A percentile compares a stretch with the other conserved stretches of the same genome.
Conservation (phyloP, 2,329 filamentous ascomycete species). For the Penicillium sp. region DNA sequence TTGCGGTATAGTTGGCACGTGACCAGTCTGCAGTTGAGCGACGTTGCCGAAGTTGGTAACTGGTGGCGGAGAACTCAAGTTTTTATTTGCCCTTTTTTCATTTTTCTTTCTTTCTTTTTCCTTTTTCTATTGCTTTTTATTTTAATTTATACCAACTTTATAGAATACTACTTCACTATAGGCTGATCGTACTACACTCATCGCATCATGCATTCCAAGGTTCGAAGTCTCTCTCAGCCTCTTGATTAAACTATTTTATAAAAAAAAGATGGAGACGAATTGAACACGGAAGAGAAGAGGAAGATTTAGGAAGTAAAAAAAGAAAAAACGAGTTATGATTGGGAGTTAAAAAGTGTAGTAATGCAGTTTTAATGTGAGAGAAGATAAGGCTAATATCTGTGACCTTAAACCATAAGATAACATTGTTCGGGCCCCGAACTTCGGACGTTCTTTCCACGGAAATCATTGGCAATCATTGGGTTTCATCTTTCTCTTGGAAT, state of each 20-base stretch:
- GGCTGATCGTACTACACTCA: not conserved
- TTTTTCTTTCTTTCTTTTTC: not conserved
- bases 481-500: not conserved
- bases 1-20: conserved; percentile 17
- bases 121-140: not conserved
- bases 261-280: conserved; percentile 13
- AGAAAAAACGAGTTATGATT: conserved; percentile 10
- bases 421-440: conserved; percentile 28
- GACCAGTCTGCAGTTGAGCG: not conserved
- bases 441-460: conserved; percentile 30
- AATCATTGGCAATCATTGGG: conserved; percentile 6
- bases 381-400: conserved; percentile 37
- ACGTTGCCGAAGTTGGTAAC: conserved; percentile 10
- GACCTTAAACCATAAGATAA: conserved; percentile 40
- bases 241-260: not conserved
- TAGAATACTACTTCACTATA: not conserved
- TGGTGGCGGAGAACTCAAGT: conserved; percentile 11
- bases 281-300: conserved; percentile 19
- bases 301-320: conserved; percentile 6
- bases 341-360: conserved; percentile 14
- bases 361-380: conserved; percentile 12
- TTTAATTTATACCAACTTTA: not conserved
- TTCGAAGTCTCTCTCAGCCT: not conserved
- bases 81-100: not conserved
- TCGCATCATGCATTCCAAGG: conserved; percentile 8